These are phyloP conservation scores for Rhodosporidiobolus odoratus DNA, from an alignment of 768 basidiomycete species.

Conservation along the genomic window DNA sequence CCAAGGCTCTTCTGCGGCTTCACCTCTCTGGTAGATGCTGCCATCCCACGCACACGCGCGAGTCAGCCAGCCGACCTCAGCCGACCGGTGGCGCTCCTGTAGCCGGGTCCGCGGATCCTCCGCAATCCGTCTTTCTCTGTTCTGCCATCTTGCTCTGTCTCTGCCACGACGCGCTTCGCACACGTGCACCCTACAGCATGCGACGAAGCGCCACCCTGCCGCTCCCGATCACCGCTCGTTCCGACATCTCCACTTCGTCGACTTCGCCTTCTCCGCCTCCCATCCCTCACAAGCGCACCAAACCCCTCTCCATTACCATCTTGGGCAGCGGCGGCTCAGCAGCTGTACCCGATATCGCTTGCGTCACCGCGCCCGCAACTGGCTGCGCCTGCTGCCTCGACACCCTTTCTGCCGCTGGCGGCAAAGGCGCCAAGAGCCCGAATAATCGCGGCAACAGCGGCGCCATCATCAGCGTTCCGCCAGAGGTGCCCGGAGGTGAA, in stretches of 20 bases:
- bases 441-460: conserved; percentile 81
- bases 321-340: conserved; percentile 17
- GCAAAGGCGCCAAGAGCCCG: conserved; percentile 62
- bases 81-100: no score
- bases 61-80: no score
- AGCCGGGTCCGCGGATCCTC: no score
- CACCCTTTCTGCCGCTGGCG: conserved; percentile 50
- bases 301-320: conserved; percentile 12
- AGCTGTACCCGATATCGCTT: conserved; percentile 54
- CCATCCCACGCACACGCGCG: no score
- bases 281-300: background rate
- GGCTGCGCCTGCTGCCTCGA: conserved; percentile 64
- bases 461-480: conserved; percentile 55
- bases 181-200: background rate
- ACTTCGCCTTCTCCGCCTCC: background rate
- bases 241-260: background rate
- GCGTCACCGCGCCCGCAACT: conserved; percentile 61
- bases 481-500: background rate
- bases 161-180: background rate
- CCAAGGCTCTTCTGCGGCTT: no score
- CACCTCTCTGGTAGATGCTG: no score
- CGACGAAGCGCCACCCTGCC: background rate
- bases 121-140: background rate
- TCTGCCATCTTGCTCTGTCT: background rate
- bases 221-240: background rate